Conservation (phyloP, 305 asterid genomes). For the Caryopteris hybrid region DNA sequence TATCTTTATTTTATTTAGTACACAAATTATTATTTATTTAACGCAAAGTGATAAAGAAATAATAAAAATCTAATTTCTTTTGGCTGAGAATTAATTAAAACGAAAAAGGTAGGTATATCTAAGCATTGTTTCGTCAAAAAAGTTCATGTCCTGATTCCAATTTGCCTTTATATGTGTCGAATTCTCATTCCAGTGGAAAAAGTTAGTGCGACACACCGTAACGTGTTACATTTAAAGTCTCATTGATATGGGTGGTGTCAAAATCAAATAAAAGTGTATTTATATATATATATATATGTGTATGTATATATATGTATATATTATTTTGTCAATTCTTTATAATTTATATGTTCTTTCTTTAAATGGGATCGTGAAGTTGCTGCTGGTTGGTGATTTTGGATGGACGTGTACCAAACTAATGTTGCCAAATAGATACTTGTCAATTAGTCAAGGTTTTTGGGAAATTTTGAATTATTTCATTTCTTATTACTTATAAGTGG, state of each 20-base stretch:
- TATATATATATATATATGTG: not conserved
- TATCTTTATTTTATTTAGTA: not conserved
- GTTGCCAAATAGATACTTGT: not conserved
- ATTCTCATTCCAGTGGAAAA: constrained; percentile 29
- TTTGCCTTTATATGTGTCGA: constrained; percentile 38
- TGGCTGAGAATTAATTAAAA: too few species aligned
- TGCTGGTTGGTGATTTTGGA: constrained; percentile 13
- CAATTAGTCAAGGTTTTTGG: not conserved
- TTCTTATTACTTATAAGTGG: not conserved
- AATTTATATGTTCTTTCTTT: too few species aligned
- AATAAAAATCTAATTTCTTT: not conserved
- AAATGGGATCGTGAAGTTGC: constrained; percentile 11
- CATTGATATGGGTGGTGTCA: constrained; percentile 31
- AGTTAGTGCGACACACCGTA: constrained; percentile 31
- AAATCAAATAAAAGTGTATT: constrained; percentile 22
- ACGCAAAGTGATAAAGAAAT: too few species aligned
- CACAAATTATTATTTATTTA: too few species aligned
- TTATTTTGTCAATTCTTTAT: not conserved
- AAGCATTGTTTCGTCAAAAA: constrained; percentile 12
- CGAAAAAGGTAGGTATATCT: too few species aligned
- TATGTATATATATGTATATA: not conserved
- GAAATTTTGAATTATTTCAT: not conserved
- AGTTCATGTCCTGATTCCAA: constrained; percentile 23
- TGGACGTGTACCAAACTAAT: not conserved
- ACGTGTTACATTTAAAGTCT: constrained; percentile 29